Conservation (phyloP, 1,139 yeast species). For the Suhomyces bribrorum region DNA sequence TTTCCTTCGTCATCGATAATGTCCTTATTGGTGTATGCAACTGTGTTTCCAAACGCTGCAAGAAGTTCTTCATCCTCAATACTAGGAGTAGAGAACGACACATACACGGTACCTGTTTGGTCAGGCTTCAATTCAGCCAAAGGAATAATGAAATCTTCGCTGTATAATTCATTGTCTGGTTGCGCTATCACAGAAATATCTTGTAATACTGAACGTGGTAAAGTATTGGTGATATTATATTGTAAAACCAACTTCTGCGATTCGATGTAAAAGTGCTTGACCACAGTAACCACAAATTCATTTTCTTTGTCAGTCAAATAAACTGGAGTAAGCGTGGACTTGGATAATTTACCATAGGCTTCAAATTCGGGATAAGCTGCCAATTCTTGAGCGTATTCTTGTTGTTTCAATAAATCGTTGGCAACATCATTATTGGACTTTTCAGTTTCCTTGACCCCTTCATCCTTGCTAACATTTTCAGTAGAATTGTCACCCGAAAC, state of each 20-base stretch:
- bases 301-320: conserved; percentile 90
- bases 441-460: conserved; percentile 15
- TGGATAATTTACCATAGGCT: conserved; percentile 71
- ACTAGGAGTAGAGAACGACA: conserved; percentile 65
- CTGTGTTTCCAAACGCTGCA: conserved; percentile 64
- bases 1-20: conserved; percentile 75
- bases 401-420: conserved; percentile 51
- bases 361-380: conserved; percentile 68
- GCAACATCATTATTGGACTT: conserved; percentile 30
- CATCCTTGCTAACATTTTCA: conserved; percentile 17
- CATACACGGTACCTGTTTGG: conserved; percentile 73
- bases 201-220: conserved; percentile 74
- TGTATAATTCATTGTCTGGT: conserved; percentile 59
- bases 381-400: conserved; percentile 68
- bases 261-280: conserved; percentile 73
- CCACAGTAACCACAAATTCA: conserved; percentile 84
- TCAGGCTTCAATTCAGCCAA: conserved; percentile 73
- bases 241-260: conserved; percentile 78
- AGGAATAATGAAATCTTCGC: conserved; percentile 75
- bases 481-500: conserved; percentile 27
- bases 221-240: conserved; percentile 81
- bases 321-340: conserved; percentile 60
- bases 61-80: conserved; percentile 42
- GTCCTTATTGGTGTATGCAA: conserved; percentile 79
- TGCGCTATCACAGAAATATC: conserved; percentile 75